Evolutionary conservation across 805 yeast species (phyloP).

Genomic region (Kodamaea fukazawae): DNA sequence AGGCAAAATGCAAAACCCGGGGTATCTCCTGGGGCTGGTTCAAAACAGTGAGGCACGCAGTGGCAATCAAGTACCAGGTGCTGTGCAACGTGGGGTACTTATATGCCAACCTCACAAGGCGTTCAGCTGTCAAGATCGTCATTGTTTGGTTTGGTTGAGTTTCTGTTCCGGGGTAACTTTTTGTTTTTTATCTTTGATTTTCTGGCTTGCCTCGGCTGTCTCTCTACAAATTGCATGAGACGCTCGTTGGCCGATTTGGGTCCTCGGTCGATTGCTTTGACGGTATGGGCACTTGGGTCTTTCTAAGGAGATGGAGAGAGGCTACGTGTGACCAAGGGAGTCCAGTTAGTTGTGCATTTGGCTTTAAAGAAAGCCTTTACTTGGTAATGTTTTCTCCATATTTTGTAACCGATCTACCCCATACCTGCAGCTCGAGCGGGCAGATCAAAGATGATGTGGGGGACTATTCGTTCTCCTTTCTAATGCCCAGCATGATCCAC

Average conservation of each 20-base stretch:
- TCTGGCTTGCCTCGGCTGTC: constrained; percentile 3
- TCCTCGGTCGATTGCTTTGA: not conserved
- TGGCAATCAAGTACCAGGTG: constrained; percentile 77
- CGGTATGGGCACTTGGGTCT: too few species aligned
- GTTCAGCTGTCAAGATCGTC: constrained; percentile 46
- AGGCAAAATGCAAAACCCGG: constrained; percentile 65
- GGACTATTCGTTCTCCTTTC: constrained; percentile 10
- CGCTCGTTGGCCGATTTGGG: too few species aligned
- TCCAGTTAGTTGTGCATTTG: too few species aligned
- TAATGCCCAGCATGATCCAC: constrained; percentile 47
- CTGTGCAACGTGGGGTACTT: constrained; percentile 52
- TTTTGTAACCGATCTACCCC: too few species aligned
- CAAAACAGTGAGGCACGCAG: constrained; percentile 77
- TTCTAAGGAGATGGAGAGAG: too few species aligned
- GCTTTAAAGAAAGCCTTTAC: too few species aligned
- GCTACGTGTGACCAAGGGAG: too few species aligned
- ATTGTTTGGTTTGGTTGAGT: constrained; percentile 1
- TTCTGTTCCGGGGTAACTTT: constrained; percentile 17
- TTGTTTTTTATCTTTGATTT: constrained; percentile 1
- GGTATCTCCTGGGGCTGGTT: constrained; percentile 84
- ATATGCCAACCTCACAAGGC: constrained; percentile 52
- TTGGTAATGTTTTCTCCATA: too few species aligned
- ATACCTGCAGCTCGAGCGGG: too few species aligned
- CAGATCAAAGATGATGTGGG: too few species aligned
- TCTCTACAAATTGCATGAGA: not conserved